These are phyloP conservation scores for Draba incana DNA, from an alignment of 345 rosid genomes.

Conservation along the genomic window DNA sequence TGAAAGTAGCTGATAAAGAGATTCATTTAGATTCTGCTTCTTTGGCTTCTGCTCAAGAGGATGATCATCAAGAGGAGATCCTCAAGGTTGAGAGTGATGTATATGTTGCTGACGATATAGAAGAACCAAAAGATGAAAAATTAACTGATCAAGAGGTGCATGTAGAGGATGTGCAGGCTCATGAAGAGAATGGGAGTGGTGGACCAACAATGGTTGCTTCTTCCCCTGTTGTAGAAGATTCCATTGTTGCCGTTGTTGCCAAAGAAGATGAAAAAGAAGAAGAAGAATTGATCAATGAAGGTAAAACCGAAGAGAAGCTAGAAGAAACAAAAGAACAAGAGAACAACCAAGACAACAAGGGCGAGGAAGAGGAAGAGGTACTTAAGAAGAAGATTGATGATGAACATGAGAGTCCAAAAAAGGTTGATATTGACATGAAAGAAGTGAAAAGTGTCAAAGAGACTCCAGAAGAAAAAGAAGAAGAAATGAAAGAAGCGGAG, in stretches of 20 bases:
- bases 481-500: conserved; percentile 1
- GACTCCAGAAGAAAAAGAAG: conserved; percentile 16
- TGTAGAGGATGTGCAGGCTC: conserved; percentile 26
- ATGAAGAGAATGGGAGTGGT: conserved; percentile 35
- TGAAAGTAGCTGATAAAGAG: conserved; percentile 33
- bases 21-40: conserved; percentile 28
- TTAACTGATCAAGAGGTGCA: conserved; percentile 37
- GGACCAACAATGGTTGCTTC: conserved; percentile 20
- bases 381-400: conserved; percentile 15
- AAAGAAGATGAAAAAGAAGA: conserved; percentile 31
- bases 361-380: conserved; percentile 30
- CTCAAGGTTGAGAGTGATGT: conserved; percentile 38
- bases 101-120: conserved; percentile 18
- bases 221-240: conserved; percentile 34
- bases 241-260: conserved; percentile 15
- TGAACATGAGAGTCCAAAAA: conserved; percentile 25
- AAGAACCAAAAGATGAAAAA: conserved; percentile 31
- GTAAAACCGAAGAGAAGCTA: conserved; percentile 29
- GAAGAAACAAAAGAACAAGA: conserved; percentile 35
- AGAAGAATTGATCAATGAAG: conserved; percentile 26
- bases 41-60: conserved; percentile 30
- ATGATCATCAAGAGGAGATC: conserved; percentile 40
- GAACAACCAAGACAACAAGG: conserved; percentile 22
- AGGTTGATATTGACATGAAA: conserved; percentile 23
- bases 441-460: conserved; percentile 26